Evolutionary conservation across 139 green algal genomes (phyloP).

Genomic region (Astrephomene gubernaculifera): DNA sequence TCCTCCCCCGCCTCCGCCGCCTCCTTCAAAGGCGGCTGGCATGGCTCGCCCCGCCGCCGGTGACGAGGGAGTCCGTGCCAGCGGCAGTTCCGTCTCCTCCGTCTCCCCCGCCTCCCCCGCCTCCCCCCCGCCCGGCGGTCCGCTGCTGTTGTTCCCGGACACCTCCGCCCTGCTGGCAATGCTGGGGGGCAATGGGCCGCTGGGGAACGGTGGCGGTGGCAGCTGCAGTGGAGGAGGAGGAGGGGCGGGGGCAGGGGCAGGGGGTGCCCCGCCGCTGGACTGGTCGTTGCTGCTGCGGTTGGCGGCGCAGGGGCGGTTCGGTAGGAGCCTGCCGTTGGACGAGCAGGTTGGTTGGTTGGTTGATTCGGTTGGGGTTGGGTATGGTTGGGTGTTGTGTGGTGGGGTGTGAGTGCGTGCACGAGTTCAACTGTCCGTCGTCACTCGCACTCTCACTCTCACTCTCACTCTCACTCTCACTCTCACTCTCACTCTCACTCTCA

Average conservation of each 20-base stretch:
- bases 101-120: background rate
- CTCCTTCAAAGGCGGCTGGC: background rate
- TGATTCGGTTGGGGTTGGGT: background rate
- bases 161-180: conserved; percentile 81
- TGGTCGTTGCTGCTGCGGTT: conserved; percentile 52
- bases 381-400: background rate
- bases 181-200: conserved; percentile 62
- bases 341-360: conserved; percentile 68
- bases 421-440: no score
- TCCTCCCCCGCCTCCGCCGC: no score
- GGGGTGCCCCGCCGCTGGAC: conserved; percentile 18
- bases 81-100: no score
- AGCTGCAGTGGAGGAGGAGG: background rate
- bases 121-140: conserved; percentile 44
- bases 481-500: background rate
- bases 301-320: conserved; percentile 68
- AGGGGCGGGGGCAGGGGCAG: background rate
- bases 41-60: no score
- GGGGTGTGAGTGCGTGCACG: background rate
- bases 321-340: conserved; percentile 56
- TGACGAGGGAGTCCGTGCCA: no score
- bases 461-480: background rate
- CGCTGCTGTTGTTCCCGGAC: conserved; percentile 83
- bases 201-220: background rate
- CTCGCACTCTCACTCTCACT: background rate